Evolutionary conservation across 148 eudicot genomes (phyloP), one percentile per base, ranked within the genome.

Genomic region (Rhododendron vialii): DNA sequence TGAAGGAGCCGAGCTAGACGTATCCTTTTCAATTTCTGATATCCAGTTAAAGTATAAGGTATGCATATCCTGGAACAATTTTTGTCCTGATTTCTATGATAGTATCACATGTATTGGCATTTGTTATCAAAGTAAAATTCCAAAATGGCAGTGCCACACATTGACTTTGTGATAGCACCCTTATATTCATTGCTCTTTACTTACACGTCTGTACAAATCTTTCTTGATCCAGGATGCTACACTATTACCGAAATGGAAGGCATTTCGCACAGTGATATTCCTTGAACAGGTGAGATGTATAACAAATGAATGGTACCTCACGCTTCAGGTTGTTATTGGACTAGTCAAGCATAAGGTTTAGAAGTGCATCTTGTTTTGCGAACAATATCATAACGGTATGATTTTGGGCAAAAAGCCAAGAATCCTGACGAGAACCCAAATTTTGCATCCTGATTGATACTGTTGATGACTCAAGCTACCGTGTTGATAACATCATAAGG

Each of bases 171-270:
- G 5, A 22, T 45, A 15, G 67, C 22, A 33, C n/a, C 43, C 18
- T 84, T 41, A 3, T 28, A 35, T 59, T 78, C 1, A 45, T 18
- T 36, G 9, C 51, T 20, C 35, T 73, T 78, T 28, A 36, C 82
- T 48, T 59, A 55, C 50, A 47, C 71, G 9, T 53, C 48, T 74
- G 20, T 15, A 30, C 77, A 36, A 36, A 11, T 59, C 22, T 83
- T 83, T 87, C 63, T 69, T 86, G 71, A 83, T 87, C 83, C 88
- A 96, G 98, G 96, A 89, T 85, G 96, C 96, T 76, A 88, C 61
- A 78, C 84, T 96, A 63, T 80, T 84, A 78, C 95, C 98, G 13
- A 92, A 93, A 38, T 96, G 99, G 99, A 96, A 93, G 90, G 99
- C 95, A 81, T 93, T 95, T 76, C 96, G 91, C 85, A 92, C 95